These are phyloP conservation scores for Postia placenta DNA, from an alignment of 768 basidiomycete genomes.

Conservation along the genomic window DNA sequence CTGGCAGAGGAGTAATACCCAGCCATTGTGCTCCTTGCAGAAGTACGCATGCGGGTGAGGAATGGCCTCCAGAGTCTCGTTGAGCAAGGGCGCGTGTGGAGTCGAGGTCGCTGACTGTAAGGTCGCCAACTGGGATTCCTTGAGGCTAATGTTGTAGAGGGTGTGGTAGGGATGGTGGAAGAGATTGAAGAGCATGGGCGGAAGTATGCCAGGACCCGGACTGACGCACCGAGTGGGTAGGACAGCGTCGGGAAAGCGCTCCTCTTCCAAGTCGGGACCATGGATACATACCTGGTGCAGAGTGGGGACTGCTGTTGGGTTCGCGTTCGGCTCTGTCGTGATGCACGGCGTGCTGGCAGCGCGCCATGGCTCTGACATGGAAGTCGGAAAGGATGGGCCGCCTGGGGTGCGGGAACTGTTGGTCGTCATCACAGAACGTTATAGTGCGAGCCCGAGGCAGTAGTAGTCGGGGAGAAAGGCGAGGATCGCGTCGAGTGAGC, in stretches of 20 bases:
- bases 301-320: no score
- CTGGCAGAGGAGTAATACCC: slow-evolving; percentile 72
- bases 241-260: slow-evolving; percentile 61
- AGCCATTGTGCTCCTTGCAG: slow-evolving; percentile 76
- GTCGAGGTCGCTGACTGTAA: slow-evolving; percentile 10
- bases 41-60: slow-evolving; percentile 84
- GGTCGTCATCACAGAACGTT: no score
- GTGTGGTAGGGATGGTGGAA: slow-evolving; percentile 71
- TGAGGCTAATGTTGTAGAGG: slow-evolving; percentile 54
- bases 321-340: no score
- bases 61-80: slow-evolving; percentile 61
- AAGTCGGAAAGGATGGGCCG: no score
- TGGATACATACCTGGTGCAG: slow-evolving; percentile 49
- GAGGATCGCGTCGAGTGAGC: no score
- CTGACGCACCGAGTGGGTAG: slow-evolving; percentile 40
- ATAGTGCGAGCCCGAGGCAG: no score
- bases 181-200: slow-evolving; percentile 58
- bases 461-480: no score
- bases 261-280: slow-evolving; percentile 56
- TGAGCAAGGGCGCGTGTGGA: slow-evolving; percentile 42
- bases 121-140: no score
- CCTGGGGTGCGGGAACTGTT: no score
- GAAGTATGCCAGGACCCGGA: slow-evolving; percentile 67
- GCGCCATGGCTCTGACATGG: no score
- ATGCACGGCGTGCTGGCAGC: no score